Base-by-base conservation (phyloP, 441 rosid genomes). In the Syzygium malaccense region DNA sequence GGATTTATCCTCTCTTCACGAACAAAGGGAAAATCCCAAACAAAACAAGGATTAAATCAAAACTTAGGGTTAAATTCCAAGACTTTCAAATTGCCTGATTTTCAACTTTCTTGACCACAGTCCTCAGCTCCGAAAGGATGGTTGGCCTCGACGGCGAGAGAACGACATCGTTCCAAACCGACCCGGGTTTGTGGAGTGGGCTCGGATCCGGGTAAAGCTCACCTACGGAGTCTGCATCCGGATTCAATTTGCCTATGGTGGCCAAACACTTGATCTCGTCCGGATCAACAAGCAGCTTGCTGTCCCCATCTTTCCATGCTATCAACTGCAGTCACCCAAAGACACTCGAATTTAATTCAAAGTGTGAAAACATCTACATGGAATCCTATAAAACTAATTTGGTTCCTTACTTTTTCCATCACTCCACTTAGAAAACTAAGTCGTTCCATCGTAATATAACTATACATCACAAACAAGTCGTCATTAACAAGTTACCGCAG, bases 271-370 rank as follows among this genome's bases (percentile, higher is more conserved):
- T 92, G 55, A 93, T 86, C 8, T 92, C 95, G 41, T 94, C 96
- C 18, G 96, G 93, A 10, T 95, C 98, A 18, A 95, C 92, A 75
- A 96, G 94, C 60, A 96, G 92, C 30, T 90, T 95, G 91, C 87
- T 93, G 6, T 90, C 91, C 88, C 93, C 96, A 78, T 94, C 94
- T 92, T 97, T 96, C 98, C 97, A 86, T 32, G 95, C 98, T 88
- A 96, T 95, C 53, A 97, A 90, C 99, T 97, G 93, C 89, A 66
- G 62, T 88, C 83, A 57, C 15, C 78, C 80, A 5, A 20, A 33
- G 49, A 33, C 49, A 5, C 2, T 33, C 1, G 26, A 71, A 71
- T 19, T 71, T 28, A 71, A 13, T 57, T 57, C n/a, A 1, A 4
- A 25, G 62, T 25, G 62, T 57, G 62, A 25, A 25, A 57, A 25